Conservation (phyloP, 176 grass and related monocot genomes). For the Ananas comosus region DNA sequence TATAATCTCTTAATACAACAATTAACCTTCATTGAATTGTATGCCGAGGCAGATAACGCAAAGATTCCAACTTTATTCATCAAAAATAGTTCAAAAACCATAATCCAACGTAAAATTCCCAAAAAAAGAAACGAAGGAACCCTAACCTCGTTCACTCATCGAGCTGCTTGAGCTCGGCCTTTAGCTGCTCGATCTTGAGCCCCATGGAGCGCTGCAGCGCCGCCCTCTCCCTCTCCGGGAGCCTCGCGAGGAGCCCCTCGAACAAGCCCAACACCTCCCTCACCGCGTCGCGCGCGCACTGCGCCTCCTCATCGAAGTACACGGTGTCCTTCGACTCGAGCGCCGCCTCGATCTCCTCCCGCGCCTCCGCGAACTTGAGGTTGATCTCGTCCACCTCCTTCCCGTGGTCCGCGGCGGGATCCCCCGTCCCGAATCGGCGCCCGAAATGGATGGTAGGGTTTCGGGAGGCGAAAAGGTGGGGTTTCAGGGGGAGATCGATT, state of each 20-base stretch:
- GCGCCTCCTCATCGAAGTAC: constrained; percentile 90
- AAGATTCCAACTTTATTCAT: constrained; percentile 4
- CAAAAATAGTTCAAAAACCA: background rate
- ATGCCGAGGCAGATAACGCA: background rate
- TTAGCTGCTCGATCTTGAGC: constrained; percentile 97
- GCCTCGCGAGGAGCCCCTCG: constrained; percentile 57
- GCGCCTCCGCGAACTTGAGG: constrained; percentile 86
- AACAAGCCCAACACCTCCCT: constrained; percentile 42
- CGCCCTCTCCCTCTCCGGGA: constrained; percentile 51
- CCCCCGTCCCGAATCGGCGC: background rate
- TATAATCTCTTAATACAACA: background rate
- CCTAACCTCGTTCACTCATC: constrained; percentile 43
- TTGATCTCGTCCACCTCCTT: constrained; percentile 95
- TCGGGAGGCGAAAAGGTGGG: background rate
- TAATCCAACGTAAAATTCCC: too few relatives aligned
- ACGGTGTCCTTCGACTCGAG: constrained; percentile 95
- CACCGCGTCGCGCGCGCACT: constrained; percentile 68
- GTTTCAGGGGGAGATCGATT: background rate
- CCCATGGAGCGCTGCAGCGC: constrained; percentile 81
- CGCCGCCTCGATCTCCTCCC: constrained; percentile 93
- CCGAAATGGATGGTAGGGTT: background rate
- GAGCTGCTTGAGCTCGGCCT: constrained; percentile 87
- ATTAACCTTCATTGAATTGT: background rate
- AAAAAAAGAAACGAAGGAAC: background rate
- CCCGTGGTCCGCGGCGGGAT: constrained; percentile 27